Evolutionary conservation across 1,284 basidiomycete species (phyloP).

Genomic region (Neonothopanus nambi): DNA sequence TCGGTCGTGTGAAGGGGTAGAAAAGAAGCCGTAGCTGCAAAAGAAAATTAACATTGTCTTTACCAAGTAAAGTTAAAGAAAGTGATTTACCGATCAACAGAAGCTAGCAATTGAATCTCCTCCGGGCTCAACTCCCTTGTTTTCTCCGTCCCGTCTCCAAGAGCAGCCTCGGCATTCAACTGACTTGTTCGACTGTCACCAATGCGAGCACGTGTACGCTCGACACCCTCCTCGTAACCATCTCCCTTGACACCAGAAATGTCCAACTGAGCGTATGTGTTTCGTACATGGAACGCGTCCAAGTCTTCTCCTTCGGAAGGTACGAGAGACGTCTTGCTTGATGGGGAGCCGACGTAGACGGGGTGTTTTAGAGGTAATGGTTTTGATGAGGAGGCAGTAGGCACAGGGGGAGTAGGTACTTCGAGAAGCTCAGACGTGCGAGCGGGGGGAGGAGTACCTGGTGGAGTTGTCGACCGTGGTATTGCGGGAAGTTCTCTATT

Average conservation of each 20-base stretch:
- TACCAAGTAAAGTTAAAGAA: not conserved
- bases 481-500: slow-evolving; percentile 15
- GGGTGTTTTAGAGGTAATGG: slow-evolving; percentile 38
- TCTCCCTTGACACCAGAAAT: slow-evolving; percentile 86
- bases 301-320: slow-evolving; percentile 79
- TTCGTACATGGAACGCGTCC: slow-evolving; percentile 85
- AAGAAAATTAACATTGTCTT: slow-evolving; percentile 18
- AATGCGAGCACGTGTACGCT: slow-evolving; percentile 87
- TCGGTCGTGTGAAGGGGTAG: slow-evolving; percentile 74
- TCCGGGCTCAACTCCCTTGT: slow-evolving; percentile 57
- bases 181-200: slow-evolving; percentile 61
- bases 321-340: slow-evolving; percentile 59
- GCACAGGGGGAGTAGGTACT: slow-evolving; percentile 18
- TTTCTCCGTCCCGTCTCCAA: slow-evolving; percentile 60
- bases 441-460: slow-evolving; percentile 10
- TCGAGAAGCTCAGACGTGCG: slow-evolving; percentile 21
- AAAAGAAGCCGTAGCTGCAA: slow-evolving; percentile 84
- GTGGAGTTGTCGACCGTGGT: slow-evolving; percentile 12
- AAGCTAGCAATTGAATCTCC: slow-evolving; percentile 70
- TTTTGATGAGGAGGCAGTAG: slow-evolving; percentile 26
- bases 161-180: slow-evolving; percentile 51
- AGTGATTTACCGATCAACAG: slow-evolving; percentile 73
- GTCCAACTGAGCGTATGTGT: slow-evolving; percentile 87
- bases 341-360: slow-evolving; percentile 35
- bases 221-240: slow-evolving; percentile 88